Conservation (phyloP, 2,329 filamentous ascomycete genomes). For the Fusarium nurragi region DNA sequence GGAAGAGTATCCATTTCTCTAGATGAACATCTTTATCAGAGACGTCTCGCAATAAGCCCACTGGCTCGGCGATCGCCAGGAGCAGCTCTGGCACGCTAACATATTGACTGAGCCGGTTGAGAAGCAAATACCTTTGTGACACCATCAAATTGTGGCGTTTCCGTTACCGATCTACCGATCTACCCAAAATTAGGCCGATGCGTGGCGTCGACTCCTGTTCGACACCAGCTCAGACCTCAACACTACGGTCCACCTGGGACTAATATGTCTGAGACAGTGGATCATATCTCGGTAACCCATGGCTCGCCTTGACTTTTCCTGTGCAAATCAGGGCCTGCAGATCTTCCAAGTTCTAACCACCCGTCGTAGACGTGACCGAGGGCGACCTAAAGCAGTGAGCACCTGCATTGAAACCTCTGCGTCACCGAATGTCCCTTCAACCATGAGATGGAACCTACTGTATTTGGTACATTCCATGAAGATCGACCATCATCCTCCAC, state of each 20-base stretch:
- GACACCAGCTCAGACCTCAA: neutral
- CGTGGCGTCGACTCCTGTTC: neutral
- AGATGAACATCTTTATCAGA: neutral
- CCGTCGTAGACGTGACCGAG: no score
- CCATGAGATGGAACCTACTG: slow-evolving; percentile 28
- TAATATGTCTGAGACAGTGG: slow-evolving; percentile 39
- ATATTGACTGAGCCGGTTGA: neutral
- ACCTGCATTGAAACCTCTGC: slow-evolving; percentile 6
- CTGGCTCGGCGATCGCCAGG: neutral
- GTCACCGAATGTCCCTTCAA: slow-evolving; percentile 11
- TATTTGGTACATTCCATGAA: slow-evolving; percentile 37
- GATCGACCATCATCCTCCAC: slow-evolving; percentile 32
- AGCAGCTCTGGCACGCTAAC: neutral
- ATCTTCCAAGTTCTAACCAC: slow-evolving; percentile 15
- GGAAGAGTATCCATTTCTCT: neutral
- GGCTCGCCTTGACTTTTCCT: neutral
- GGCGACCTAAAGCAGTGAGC: neutral
- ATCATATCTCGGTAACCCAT: neutral
- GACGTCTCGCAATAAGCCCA: neutral
- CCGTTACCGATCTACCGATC: slow-evolving; percentile 8
- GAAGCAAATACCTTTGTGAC: neutral
- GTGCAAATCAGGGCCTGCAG: slow-evolving; percentile 14
- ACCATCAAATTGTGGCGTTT: slow-evolving; percentile 23
- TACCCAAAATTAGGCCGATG: slow-evolving; percentile 22
- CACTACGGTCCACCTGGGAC: neutral